These are phyloP conservation scores for Aspergillus sp. DNA, from an alignment of 2,329 filamentous ascomycete genomes.

Conservation along the genomic window DNA sequence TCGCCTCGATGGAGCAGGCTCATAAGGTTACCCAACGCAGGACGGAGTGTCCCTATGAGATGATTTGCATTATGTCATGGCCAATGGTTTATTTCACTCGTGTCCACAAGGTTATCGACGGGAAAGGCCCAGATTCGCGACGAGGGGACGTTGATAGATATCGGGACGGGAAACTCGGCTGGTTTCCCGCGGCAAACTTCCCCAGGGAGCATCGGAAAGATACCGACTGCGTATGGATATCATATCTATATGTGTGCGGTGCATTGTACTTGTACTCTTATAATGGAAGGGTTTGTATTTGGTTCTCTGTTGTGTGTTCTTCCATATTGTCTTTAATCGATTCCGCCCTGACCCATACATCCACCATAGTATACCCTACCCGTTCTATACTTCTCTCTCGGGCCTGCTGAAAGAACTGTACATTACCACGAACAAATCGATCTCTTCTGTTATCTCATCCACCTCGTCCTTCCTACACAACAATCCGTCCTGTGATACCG, in stretches of 20 bases:
- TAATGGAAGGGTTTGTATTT: constrained; percentile 18
- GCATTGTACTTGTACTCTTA: constrained; percentile 17
- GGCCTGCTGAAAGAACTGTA: neutral
- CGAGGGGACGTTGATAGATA: constrained; percentile 17
- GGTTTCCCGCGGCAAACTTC: constrained; percentile 36
- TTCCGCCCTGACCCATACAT: neutral
- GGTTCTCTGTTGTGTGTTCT: constrained; percentile 6
- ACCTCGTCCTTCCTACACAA: neutral
- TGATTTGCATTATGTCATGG: constrained; percentile 24
- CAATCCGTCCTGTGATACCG: constrained; percentile 6
- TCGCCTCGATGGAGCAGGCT: constrained; percentile 18
- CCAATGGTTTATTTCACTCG: constrained; percentile 18
- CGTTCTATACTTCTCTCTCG: neutral
- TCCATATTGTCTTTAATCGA: neutral
- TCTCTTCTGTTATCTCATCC: constrained; percentile 6
- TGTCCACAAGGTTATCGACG: constrained; percentile 30
- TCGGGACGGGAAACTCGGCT: constrained; percentile 29
- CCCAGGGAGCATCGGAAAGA: constrained; percentile 18
- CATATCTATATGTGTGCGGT: constrained; percentile 17
- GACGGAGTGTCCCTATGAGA: constrained; percentile 2
- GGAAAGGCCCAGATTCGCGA: constrained; percentile 26
- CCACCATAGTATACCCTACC: neutral
- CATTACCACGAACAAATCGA: neutral
- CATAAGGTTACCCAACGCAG: constrained; percentile 15
- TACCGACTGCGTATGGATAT: constrained; percentile 27